A percentile compares a stretch with the other conserved stretches of the same genome.
phyloP scores from a whole-genome alignment of 2,329 filamentous ascomycete species.

The Hypoxylon sp. region DNA sequence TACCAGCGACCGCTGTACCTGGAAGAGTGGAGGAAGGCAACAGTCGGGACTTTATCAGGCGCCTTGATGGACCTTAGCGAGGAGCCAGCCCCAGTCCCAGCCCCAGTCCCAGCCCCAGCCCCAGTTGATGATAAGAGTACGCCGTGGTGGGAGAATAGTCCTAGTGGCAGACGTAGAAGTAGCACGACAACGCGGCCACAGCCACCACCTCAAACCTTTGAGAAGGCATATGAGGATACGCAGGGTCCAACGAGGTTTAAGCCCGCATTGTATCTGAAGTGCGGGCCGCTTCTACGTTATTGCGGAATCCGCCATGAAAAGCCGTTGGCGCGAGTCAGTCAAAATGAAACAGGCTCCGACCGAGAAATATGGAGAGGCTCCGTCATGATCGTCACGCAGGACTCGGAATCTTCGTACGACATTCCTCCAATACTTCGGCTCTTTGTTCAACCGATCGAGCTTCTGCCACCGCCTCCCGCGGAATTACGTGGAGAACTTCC shows the following conservation, averaged over 20 bases:
- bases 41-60: slow-evolving; percentile 67
- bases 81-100: slow-evolving; percentile 41
- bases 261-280: slow-evolving; percentile 84
- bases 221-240: slow-evolving; percentile 72
- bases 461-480: slow-evolving; percentile 79
- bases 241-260: slow-evolving; percentile 77
- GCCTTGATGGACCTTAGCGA: slow-evolving; percentile 67
- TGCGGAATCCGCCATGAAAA: slow-evolving; percentile 79
- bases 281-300: slow-evolving; percentile 89
- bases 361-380: slow-evolving; percentile 91
- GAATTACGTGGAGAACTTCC: slow-evolving; percentile 73
- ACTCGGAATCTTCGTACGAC: slow-evolving; percentile 83
- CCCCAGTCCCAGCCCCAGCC: too few species aligned
- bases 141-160: slow-evolving; percentile 84
- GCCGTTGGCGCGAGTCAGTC: slow-evolving; percentile 50
- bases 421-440: slow-evolving; percentile 80
- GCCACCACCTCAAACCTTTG: slow-evolving; percentile 69
- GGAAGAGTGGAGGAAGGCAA: slow-evolving; percentile 77
- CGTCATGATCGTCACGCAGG: slow-evolving; percentile 93
- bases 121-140: slow-evolving; percentile 58
- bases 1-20: slow-evolving; percentile 69
- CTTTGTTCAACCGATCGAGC: slow-evolving; percentile 85
- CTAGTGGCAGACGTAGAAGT: slow-evolving; percentile 55
- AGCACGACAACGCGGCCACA: slow-evolving; percentile 57
- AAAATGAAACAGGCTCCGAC: slow-evolving; percentile 54